Evolutionary conservation across 2,329 filamentous ascomycete species (phyloP), one percentile per base, ranked within the genome.

Genomic region (Zalaria sp.): DNA sequence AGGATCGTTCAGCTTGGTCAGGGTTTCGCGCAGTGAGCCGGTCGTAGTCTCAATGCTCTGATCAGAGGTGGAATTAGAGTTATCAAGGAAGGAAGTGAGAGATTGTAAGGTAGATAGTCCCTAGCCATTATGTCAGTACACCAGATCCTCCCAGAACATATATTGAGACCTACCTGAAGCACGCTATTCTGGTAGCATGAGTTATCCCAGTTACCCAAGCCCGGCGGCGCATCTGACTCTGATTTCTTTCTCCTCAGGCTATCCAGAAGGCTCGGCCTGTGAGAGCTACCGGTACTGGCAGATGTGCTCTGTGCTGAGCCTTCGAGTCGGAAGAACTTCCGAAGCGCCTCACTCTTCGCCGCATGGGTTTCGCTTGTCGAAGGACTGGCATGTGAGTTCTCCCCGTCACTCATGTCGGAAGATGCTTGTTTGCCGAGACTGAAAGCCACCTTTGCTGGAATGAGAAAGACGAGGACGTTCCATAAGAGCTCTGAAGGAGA

Each of bases 181-280:
- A 95, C 81, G 57, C 88, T 95, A 61, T 98, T 98, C 61, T 96
- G 91, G 59, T 93, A 98, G 66, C 91, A 96, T 1, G 87, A 94
- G 58, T 95, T 94, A 65, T 93, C 85, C 65, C 79, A 81, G 58
- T 98, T 98, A 6, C 85, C 86, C 41, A 96, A 65, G 0, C 91
- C 91, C 1, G 67, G 57, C 9, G 68, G 68, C 8, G 55, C 59
- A 43, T 59, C 53, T 7, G 53, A 54, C n/a, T 45, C 49, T 3
- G 43, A 11, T 25, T 40, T 29, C 29, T 32, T 32, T 7, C 29
- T 7, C 29, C 7, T 7, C 29, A 32, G 29, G 7, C 29, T n/a
- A 32, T n/a, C 29, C 7, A 11, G 45, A 39, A 2, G 42, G 39
- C n/a, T 43, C 27, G 11, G 29, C 37, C 25, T 27, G 29, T n/a